Base-by-base conservation (phyloP, 139 green algal species). In the Zygnema circumcarinatum region DNA sequence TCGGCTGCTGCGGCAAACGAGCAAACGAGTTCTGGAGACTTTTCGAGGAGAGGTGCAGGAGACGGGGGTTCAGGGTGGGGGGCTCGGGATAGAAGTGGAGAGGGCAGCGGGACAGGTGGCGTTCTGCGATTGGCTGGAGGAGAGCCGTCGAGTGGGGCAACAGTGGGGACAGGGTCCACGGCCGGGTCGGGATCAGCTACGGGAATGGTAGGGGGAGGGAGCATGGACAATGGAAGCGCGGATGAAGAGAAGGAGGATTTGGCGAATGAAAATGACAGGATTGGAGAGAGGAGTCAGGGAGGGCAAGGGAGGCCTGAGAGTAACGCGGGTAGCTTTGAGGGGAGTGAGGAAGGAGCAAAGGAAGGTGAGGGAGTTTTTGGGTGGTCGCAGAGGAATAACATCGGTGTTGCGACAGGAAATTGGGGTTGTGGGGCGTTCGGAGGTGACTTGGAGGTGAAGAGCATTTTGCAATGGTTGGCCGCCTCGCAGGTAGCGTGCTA, bases 391-490 rank as follows among this genome's bases (percentile, higher is more conserved):
- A 3, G 52, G 52, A 42, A 83, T 42, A 25, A 25, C 16, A 78
- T 11, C 52, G 78, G 78, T 16, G 0, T 87, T n/a, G 81, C 81
- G 3, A 87, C 81, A 22, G 81, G 81, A 2, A 87, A 87, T 39
- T 87, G 81, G 81, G 81, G 81, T 16, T 87, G 81, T 72, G 81
- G 81, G 31, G 81, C 81, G 31, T 87, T 87, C 41, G 81, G 81
- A n/a, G 81, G 81, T 21, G 81, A 87, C 35, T 40, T 79, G 81
- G 35, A 87, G 62, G 38, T 87, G 11, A 87, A 87, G 29, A 47
- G 33, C 16, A 20, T 87, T 69, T 40, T 87, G 56, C 81, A 87
- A 42, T 87, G 81, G 81, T 33, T 87, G 41, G 78, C 78, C 1
- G 78, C 78, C 36, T 74, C 78, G 2, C 78, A 85, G 74, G 74